phyloP scores from a whole-genome alignment of 805 yeast genomes.

The Wickerhamiella brachini region DNA sequence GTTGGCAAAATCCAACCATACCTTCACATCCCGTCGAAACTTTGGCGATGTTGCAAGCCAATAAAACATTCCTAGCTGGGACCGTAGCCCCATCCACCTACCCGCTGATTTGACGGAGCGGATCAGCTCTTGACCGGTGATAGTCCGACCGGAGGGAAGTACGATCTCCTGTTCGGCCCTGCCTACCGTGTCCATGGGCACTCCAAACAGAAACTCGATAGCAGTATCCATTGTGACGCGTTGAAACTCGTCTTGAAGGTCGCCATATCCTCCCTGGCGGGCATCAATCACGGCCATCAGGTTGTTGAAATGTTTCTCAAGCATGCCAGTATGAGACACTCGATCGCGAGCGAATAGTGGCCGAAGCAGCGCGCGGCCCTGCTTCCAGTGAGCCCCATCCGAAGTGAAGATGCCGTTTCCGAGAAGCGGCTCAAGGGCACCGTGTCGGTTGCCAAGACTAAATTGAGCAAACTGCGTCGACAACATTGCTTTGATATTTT shows the following conservation, averaged over 20 bases:
- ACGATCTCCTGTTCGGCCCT: slow-evolving; percentile 1
- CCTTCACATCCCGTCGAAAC: slow-evolving; percentile 23
- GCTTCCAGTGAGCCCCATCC: slow-evolving; percentile 26
- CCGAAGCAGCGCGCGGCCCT: slow-evolving; percentile 25
- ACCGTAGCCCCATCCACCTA: slow-evolving; percentile 10
- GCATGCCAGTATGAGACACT: slow-evolving; percentile 18
- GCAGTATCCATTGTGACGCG: slow-evolving; percentile 23
- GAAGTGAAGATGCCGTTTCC: slow-evolving; percentile 28
- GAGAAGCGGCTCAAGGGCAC: slow-evolving; percentile 19
- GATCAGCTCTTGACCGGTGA: slow-evolving; percentile 7
- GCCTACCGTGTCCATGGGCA: slow-evolving; percentile 15
- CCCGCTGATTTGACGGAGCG: slow-evolving; percentile 15
- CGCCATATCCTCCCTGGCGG: background rate
- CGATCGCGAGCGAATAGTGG: slow-evolving; percentile 26
- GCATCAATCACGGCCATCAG: background rate
- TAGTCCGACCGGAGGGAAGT: background rate
- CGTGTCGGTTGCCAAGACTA: slow-evolving; percentile 19
- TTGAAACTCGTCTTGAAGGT: slow-evolving; percentile 10
- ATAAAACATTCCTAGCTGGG: slow-evolving; percentile 12
- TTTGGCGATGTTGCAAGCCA: slow-evolving; percentile 13
- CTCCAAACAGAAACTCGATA: slow-evolving; percentile 25
- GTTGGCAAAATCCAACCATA: slow-evolving; percentile 26
- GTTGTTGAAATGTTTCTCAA: slow-evolving; percentile 20
- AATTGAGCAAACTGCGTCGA: slow-evolving; percentile 23
- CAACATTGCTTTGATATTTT: slow-evolving; percentile 18